Conservation (phyloP, 2,329 filamentous ascomycete species). For the Diaporthe sp. region DNA sequence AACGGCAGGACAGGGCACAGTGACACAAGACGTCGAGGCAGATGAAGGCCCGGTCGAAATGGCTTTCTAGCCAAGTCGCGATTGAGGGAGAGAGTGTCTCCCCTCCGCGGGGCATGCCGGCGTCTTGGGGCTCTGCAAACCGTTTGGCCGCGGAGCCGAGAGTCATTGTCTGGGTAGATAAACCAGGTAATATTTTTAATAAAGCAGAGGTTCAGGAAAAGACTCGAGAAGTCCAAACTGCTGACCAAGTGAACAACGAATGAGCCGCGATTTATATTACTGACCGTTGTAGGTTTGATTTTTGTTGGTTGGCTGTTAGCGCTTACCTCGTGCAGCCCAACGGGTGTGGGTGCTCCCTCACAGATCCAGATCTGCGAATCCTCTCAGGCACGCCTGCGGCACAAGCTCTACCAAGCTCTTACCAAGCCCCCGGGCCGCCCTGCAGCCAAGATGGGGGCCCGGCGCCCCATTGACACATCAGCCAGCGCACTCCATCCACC, state of each 20-base stretch:
- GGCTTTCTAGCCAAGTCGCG: background rate
- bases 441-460: slow-evolving; percentile 20
- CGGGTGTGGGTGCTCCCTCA: background rate
- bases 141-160: background rate
- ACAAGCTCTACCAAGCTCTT: slow-evolving; percentile 6
- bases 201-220: background rate
- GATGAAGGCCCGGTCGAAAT: background rate
- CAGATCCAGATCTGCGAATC: slow-evolving; percentile 3
- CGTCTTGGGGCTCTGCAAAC: background rate
- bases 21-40: background rate
- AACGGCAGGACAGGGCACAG: background rate
- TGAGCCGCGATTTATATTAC: background rate
- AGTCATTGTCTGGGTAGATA: background rate
- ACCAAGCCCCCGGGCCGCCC: slow-evolving; percentile 16
- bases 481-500: background rate
- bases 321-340: slow-evolving; percentile 4
- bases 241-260: background rate
- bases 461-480: background rate
- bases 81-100: background rate
- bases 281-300: background rate
- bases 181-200: background rate
- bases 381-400: slow-evolving; percentile 26
- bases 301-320: slow-evolving; percentile 17
- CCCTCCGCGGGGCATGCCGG: background rate
- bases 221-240: background rate